Evolutionary conservation across 495 filamentous ascomycete genomes (phyloP).

Genomic region (Penicillium bialowiezense): DNA sequence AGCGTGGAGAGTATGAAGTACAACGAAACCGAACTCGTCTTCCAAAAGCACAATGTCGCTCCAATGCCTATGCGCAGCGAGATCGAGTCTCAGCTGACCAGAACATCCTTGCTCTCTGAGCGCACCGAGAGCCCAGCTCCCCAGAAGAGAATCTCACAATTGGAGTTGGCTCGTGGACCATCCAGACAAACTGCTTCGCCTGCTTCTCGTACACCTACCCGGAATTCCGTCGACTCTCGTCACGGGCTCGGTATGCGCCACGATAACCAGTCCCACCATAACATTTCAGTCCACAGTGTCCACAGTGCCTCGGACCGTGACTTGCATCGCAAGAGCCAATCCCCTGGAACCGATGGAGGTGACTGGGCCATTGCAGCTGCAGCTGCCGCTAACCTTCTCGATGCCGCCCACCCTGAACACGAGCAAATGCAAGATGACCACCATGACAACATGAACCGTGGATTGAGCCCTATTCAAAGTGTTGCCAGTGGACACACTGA

Average conservation of each 20-base stretch:
- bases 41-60: conserved; percentile 60
- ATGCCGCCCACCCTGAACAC: conserved; percentile 34
- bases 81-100: conserved; percentile 79
- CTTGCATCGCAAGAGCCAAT: conserved; percentile 39
- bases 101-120: conserved; percentile 84
- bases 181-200: conserved; percentile 51
- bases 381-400: conserved; percentile 42
- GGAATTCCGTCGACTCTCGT: conserved; percentile 48
- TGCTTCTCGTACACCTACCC: conserved; percentile 50
- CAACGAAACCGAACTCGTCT: conserved; percentile 60
- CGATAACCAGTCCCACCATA: conserved; percentile 56
- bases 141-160: conserved; percentile 32
- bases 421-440: conserved; percentile 39
- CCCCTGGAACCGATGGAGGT: conserved; percentile 45
- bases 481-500: conserved; percentile 69
- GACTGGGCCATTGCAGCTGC: conserved; percentile 47
- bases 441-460: conserved; percentile 57
- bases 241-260: conserved; percentile 54
- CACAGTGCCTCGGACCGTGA: conserved; percentile 52
- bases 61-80: conserved; percentile 86
- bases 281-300: conserved; percentile 49
- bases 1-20: conserved; percentile 54
- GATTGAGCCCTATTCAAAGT: conserved; percentile 83
- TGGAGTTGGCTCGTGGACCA: conserved; percentile 56
- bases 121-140: conserved; percentile 60